Evolutionary conservation across 2,329 filamentous ascomycete species (phyloP).

Genomic region (Fusarium sarcochroum): DNA sequence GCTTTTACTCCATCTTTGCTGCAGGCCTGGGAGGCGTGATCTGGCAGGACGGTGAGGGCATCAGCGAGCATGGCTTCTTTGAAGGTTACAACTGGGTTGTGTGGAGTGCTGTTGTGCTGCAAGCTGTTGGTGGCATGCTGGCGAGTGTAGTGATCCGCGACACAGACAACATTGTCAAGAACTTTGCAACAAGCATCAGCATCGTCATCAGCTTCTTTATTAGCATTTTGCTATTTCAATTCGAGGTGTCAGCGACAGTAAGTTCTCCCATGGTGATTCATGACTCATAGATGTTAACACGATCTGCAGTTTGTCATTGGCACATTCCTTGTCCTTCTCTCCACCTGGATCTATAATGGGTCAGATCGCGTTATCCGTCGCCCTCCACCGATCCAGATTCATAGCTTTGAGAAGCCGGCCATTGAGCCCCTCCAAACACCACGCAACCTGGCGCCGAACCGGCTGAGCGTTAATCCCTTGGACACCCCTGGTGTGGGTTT

Average conservation of each 20-base stretch:
- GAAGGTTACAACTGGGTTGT: conserved; percentile 94
- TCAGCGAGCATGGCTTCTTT: conserved; percentile 90
- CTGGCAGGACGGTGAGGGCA: conserved; percentile 87
- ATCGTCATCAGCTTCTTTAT: conserved; percentile 89
- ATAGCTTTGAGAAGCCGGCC: conserved; percentile 81
- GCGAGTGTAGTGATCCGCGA: conserved; percentile 62
- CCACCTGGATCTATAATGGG: conserved; percentile 88
- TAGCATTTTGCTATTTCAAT: conserved; percentile 88
- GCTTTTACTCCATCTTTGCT: conserved; percentile 93
- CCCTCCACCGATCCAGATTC: conserved; percentile 77
- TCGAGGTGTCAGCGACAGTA: conserved; percentile 80
- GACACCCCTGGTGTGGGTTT: conserved; percentile 56
- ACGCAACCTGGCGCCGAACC: conserved; percentile 50
- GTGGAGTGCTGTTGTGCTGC: conserved; percentile 86
- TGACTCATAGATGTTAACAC: conserved; percentile 8
- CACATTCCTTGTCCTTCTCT: conserved; percentile 81
- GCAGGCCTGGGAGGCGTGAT: conserved; percentile 88
- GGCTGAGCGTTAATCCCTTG: conserved; percentile 58
- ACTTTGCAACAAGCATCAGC: conserved; percentile 92
- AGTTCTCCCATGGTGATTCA: conserved; percentile 53
- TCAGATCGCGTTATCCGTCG: conserved; percentile 69
- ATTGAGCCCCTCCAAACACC: conserved; percentile 65
- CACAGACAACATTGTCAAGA: conserved; percentile 84
- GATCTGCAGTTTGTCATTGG: conserved; percentile 81
- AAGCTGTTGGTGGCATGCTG: conserved; percentile 88